A percentile compares a stretch with the other conserved stretches of the same genome.
phyloP scores from a whole-genome alignment of 306 rosid genomes.

The Prunus persica region DNA sequence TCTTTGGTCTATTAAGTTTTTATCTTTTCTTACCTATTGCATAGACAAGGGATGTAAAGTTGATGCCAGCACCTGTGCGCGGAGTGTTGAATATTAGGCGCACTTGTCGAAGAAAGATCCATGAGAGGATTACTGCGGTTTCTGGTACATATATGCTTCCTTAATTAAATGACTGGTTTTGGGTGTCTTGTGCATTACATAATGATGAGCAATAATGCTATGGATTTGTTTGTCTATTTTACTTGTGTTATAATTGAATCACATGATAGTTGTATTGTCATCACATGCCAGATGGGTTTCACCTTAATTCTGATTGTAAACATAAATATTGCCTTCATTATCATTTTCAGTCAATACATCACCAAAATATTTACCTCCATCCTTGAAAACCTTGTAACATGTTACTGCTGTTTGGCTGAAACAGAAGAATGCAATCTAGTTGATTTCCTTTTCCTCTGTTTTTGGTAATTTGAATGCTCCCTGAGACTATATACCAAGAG shows the following conservation, averaged over 20 bases:
- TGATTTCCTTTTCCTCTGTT: background rate
- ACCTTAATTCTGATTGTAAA: background rate
- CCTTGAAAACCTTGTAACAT: background rate
- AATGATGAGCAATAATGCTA: background rate
- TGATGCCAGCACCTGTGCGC: slow-evolving; percentile 64
- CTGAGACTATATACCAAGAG: background rate
- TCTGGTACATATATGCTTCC: slow-evolving; percentile 56
- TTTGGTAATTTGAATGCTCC: background rate
- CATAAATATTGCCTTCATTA: background rate
- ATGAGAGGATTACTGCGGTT: slow-evolving; percentile 74
- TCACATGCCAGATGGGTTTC: background rate
- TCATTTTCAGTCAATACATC: background rate
- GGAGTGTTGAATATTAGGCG: slow-evolving; percentile 58
- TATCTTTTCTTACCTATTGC: slow-evolving; percentile 14
- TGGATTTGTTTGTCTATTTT: background rate
- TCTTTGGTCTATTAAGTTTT: slow-evolving; percentile 3
- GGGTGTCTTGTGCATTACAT: background rate
- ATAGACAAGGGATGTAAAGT: slow-evolving; percentile 83
- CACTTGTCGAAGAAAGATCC: slow-evolving; percentile 73
- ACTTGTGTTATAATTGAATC: background rate
- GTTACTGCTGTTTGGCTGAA: background rate
- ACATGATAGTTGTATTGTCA: background rate
- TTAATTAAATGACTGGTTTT: slow-evolving; percentile 10
- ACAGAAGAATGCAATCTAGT: background rate
- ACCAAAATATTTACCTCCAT: background rate